Evolutionary conservation across 208 protist species (phyloP), one percentile per base, ranked within the genome.

Genomic region (Crithidia thermophila): DNA sequence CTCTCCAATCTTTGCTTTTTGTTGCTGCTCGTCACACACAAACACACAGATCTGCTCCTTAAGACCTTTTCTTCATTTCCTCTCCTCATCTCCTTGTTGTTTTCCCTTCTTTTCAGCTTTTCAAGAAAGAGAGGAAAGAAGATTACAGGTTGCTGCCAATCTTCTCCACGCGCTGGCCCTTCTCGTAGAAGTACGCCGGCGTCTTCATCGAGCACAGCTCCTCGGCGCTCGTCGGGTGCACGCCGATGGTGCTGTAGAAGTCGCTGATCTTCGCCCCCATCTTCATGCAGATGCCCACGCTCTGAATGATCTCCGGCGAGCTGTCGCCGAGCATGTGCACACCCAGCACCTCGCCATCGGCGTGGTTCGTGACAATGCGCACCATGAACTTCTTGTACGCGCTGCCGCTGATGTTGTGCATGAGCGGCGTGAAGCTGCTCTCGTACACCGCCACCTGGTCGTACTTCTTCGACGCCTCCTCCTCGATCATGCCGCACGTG

Each of bases 181-280:
- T 85, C 33, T 89, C 79, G 64, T 91, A 93, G 71, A 78, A 93
- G 77, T 96, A 91, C 3, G 88, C 71, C 0, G 91, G 88, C 1
- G 84, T 93, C 25, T 84, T 77, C 84, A 98, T 88, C 8, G 91
- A 97, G 59, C 84, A 94, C 47, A 98, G 84, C 77, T 97, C 94
- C 75, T 99, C 97, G 13, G 96, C 95, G 50, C 77, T 87, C 23
- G 97, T 98, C 16, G 98, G 98, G 71, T 99, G 98, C 28, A 99
- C 97, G 64, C 97, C 97, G 49, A 99, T 97, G 30, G 93, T 95
- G 63, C 72, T 85, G 76, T 98, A 95, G 68, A 99, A 97, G 69
- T 98, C 86, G 23, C 63, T 76, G 68, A 98, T 98, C 47, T 97
- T 98, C 11, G 94, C 96, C 16, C 83, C 81, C 67, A 96, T 84